phyloP scores from a whole-genome alignment of 2,329 filamentous ascomycete species.

The Penicillium sp. region DNA sequence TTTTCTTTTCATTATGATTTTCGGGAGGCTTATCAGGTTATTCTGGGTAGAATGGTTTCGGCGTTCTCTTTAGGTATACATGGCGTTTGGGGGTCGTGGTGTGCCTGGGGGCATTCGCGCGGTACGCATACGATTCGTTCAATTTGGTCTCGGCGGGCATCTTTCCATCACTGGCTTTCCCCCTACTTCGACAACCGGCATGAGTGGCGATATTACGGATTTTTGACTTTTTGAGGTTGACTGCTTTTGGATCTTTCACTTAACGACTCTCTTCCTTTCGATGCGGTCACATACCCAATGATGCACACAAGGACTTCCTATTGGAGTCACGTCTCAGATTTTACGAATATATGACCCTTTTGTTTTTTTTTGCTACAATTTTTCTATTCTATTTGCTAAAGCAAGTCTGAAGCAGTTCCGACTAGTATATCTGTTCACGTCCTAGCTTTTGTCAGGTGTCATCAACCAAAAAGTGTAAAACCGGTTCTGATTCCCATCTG shows the following conservation, averaged over 20 bases:
- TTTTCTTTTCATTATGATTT: not conserved
- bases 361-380: too few species aligned
- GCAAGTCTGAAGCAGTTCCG: not conserved
- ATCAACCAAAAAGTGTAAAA: not conserved
- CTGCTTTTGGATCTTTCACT: not conserved
- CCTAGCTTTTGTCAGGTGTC: not conserved
- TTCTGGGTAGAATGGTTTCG: not conserved
- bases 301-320: not conserved
- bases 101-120: not conserved
- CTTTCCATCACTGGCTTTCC: not conserved
- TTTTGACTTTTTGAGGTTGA: not conserved
- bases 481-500: not conserved
- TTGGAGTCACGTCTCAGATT: not conserved
- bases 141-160: not conserved
- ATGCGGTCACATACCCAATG: not conserved
- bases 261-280: not conserved
- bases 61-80: not conserved
- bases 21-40: not conserved
- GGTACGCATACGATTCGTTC: not conserved
- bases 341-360: not conserved
- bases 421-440: not conserved
- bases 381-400: not conserved
- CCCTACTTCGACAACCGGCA: not conserved
- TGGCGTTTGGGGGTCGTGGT: not conserved
- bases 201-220: not conserved